Conservation (phyloP, 2,329 filamentous ascomycete species). For the Pleurostoma richardsiae region DNA sequence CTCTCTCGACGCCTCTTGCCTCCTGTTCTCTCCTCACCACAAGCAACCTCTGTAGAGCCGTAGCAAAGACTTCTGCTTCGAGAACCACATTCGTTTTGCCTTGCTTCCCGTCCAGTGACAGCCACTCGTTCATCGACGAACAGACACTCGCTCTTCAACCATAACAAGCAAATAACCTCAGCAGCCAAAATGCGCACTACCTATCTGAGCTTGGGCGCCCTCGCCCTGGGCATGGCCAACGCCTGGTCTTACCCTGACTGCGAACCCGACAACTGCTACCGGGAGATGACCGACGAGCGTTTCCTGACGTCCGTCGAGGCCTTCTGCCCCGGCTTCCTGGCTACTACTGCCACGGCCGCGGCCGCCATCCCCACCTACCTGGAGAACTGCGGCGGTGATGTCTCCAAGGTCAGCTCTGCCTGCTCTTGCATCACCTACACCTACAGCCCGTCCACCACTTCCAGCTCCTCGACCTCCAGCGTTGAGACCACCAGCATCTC, state of each 20-base stretch:
- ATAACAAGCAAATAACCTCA: not conserved
- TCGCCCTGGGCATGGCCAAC: constrained; percentile 11
- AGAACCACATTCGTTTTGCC: too few relatives aligned
- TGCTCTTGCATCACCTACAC: not conserved
- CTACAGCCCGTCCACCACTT: not conserved
- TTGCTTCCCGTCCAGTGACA: not conserved
- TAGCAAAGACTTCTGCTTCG: too few relatives aligned
- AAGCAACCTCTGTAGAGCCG: too few relatives aligned
- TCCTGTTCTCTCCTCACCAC: too few relatives aligned
- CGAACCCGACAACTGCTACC: constrained; percentile 17
- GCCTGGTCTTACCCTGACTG: constrained; percentile 15
- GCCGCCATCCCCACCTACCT: constrained; percentile 17
- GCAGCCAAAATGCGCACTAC: constrained; percentile 11
- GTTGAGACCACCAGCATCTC: not conserved
- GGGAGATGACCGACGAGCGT: constrained; percentile 13
- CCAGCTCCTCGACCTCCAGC: not conserved
- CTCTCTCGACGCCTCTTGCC: too few relatives aligned
- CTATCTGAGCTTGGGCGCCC: constrained; percentile 12
- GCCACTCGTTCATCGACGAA: not conserved
- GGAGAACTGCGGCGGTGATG: not conserved
- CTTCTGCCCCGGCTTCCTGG: constrained; percentile 15
- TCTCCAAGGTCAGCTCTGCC: not conserved
- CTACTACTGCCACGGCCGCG: constrained; percentile 14
- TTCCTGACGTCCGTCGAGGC: constrained; percentile 9
- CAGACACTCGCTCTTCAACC: not conserved